Percentiles rank a stretch among this genome's conserved stretches.
Evolutionary conservation across 2,329 filamentous ascomycete species (phyloP).

Genomic region (Alternaria viburni): DNA sequence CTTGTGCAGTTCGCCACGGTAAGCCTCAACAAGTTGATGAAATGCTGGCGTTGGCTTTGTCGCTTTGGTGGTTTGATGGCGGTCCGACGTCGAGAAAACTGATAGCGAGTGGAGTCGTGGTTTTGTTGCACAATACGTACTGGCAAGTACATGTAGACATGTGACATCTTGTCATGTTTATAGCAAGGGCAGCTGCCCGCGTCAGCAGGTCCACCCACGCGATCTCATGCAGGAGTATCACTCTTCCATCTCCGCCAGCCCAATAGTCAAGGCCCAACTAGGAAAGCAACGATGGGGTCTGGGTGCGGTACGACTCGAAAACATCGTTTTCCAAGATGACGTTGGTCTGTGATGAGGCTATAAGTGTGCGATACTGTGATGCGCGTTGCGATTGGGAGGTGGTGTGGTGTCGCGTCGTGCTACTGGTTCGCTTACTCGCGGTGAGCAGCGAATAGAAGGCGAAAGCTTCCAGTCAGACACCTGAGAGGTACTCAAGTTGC

Average conservation of each 20-base stretch:
- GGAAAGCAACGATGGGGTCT: slow-evolving; percentile 9
- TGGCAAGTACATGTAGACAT: background rate
- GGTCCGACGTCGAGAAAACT: background rate
- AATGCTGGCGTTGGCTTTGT: slow-evolving; percentile 13
- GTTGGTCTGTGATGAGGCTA: slow-evolving; percentile 15
- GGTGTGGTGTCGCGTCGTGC: slow-evolving; percentile 27
- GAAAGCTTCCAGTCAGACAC: slow-evolving; percentile 15
- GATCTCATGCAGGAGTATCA: slow-evolving; percentile 28
- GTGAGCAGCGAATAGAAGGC: slow-evolving; percentile 35
- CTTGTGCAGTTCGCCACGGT: slow-evolving; percentile 23
- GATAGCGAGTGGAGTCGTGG: background rate
- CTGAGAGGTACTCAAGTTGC: slow-evolving; percentile 12
- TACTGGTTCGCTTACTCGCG: slow-evolving; percentile 35
- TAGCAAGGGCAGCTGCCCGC: slow-evolving; percentile 22
- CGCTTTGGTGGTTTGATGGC: background rate
- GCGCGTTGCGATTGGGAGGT: slow-evolving; percentile 32
- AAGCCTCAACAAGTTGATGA: slow-evolving; percentile 26
- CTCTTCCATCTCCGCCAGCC: slow-evolving; percentile 12
- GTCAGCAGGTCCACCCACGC: slow-evolving; percentile 31
- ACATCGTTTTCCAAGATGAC: slow-evolving; percentile 10
- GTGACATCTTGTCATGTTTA: slow-evolving; percentile 6
- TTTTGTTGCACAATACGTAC: background rate
- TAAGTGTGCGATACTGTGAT: slow-evolving; percentile 26
- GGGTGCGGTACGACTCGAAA: slow-evolving; percentile 20
- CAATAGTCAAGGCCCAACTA: slow-evolving; percentile 26